Base-by-base conservation (phyloP, 2,329 filamentous ascomycete genomes). In the Colletotrichum viniferum region DNA sequence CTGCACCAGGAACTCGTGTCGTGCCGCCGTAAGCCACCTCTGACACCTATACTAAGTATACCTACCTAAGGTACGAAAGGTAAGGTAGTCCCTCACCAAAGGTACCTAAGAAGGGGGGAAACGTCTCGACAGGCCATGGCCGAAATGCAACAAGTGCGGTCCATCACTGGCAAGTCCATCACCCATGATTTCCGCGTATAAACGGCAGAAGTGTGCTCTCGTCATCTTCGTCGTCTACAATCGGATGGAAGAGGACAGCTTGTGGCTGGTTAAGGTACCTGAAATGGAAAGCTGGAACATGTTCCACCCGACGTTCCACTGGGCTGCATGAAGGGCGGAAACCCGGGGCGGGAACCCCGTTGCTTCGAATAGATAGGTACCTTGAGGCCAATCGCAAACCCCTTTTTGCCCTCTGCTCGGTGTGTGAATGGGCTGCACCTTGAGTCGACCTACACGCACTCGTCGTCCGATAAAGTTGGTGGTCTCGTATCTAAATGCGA, bases 1-100 rank as follows among this genome's bases (percentile, higher is more conserved):
- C 71, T 73, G 71, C 66, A 38, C 65, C 60, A 58, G 66, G 60
- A 36, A 58, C 32, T 70, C 32, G 71, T 48, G 60, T 70, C 66
- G 34, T 73, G 65, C 66, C 48, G 43, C 43, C 71, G 43, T 60
- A 70, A 74, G 71, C 66, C 48, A 65, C 60, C 34, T 48, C 48
- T 56, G 48, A 71, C 60, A 63, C 34, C 34, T 52, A 38, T 14
- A n/a, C n/a, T n/a, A n/a, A n/a, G n/a, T n/a, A 28, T 28, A 28
- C 26, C 26, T 28, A 28, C 26, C 26, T 28, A 28, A 28, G 26
- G 26, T 28, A 38, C 34, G 34, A 38, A 16, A 18, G 62, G 32
- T 55, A 30, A 21, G 21, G 36, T 38, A 38, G 36, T 18, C 36
- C 36, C 36, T 38, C 36, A 38, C 36, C 36, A 38, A 38, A 18